Conservation (phyloP, 371 early-diverging fungal species). For the Mucor mucedo region DNA sequence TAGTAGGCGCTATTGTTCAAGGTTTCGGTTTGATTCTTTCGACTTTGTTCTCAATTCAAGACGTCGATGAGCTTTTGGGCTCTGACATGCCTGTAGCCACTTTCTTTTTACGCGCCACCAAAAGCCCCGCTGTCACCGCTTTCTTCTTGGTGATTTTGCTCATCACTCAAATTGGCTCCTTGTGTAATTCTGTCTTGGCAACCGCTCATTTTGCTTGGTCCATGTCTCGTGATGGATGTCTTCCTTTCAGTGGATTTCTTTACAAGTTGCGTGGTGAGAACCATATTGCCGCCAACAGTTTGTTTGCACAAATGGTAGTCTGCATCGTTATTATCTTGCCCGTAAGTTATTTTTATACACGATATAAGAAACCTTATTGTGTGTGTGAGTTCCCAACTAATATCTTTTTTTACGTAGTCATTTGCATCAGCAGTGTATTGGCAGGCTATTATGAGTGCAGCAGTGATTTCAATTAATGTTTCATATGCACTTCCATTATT, state of each 20-base stretch:
- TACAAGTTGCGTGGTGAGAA: constrained; percentile 23
- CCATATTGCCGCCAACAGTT: constrained; percentile 25
- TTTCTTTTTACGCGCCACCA: constrained; percentile 27
- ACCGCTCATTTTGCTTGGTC: constrained; percentile 32
- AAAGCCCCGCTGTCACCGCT: constrained; percentile 14
- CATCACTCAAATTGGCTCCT: constrained; percentile 30
- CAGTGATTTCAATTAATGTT: constrained; percentile 35
- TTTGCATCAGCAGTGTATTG: constrained; percentile 36
- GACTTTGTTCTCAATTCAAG: constrained; percentile 46
- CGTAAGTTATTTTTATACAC: constrained; percentile 17
- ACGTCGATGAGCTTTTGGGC: constrained; percentile 33
- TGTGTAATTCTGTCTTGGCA: constrained; percentile 32
- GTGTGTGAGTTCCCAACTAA: too few species aligned
- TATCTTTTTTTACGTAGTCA: constrained; percentile 9
- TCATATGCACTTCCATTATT: constrained; percentile 36
- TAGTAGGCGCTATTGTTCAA: constrained; percentile 41
- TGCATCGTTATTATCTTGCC: constrained; percentile 36
- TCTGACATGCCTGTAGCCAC: constrained; percentile 28
- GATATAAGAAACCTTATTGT: too few species aligned
- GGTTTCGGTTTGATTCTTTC: constrained; percentile 40
- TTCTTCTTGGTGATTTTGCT: constrained; percentile 38
- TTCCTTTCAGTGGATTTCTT: constrained; percentile 28
- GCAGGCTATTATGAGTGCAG: constrained; percentile 37
- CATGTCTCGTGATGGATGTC: constrained; percentile 32
- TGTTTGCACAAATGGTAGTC: constrained; percentile 22